Conservation (phyloP, 2,329 filamentous ascomycete genomes). For the Penicillium hesseltinei region DNA sequence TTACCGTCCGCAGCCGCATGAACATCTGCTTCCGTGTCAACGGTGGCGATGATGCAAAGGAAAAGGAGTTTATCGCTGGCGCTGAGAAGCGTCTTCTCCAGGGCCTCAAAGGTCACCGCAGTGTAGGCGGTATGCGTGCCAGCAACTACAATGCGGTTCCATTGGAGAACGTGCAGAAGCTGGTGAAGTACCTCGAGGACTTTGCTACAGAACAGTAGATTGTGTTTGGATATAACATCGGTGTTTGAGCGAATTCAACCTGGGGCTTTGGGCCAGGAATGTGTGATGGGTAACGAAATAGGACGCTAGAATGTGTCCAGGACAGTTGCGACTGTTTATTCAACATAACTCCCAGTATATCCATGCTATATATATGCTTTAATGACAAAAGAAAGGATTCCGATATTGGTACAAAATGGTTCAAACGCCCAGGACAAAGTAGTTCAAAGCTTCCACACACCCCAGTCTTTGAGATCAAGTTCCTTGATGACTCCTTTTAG, state of each 20-base stretch:
- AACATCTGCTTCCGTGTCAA: conserved; percentile 88
- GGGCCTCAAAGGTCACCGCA: conserved; percentile 85
- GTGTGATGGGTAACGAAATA: conserved; percentile 15
- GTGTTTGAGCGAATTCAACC: conserved; percentile 18
- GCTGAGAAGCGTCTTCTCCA: conserved; percentile 67
- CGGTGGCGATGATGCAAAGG: conserved; percentile 64
- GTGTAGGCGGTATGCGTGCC: conserved; percentile 79
- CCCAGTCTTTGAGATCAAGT: conserved; percentile 58
- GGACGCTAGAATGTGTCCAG: conserved; percentile 9
- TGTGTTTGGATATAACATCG: conserved; percentile 4
- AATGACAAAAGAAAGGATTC: conserved; percentile 6
- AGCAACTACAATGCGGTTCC: conserved; percentile 88
- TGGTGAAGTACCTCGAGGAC: conserved; percentile 48
- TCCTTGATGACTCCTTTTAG: conserved; percentile 66
- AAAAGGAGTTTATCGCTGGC: conserved; percentile 76
- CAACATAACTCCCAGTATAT: conserved; percentile 21
- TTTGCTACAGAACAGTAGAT: conserved; percentile 45
- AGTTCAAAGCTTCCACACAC: conserved; percentile 58
- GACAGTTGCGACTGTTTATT: conserved; percentile 20
- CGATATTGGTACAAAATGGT: conserved; percentile 15
- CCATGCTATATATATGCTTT: conserved; percentile 7
- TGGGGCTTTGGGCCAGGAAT: conserved; percentile 9
- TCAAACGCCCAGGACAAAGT: not conserved
- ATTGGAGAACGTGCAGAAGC: conserved; percentile 44
- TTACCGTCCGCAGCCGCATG: conserved; percentile 77